Evolutionary conservation across 495 filamentous ascomycete genomes (phyloP).

Genomic region (Penicillium salamii): DNA sequence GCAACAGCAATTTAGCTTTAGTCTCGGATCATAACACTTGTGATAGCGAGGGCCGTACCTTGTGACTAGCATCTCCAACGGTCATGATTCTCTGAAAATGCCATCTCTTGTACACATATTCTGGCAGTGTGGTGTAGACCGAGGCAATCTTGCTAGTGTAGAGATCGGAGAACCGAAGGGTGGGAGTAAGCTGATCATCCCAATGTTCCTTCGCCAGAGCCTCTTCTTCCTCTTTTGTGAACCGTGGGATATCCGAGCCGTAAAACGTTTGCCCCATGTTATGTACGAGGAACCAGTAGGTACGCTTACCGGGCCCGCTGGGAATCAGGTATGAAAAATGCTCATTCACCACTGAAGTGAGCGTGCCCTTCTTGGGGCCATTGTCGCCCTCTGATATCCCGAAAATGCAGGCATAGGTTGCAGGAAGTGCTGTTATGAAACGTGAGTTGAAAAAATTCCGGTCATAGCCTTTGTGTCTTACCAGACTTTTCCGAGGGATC

Average conservation of each 20-base stretch:
- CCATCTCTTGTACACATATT: constrained; percentile 26
- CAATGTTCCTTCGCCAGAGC: constrained; percentile 17
- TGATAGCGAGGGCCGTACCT: constrained; percentile 8
- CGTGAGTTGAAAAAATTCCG: not conserved
- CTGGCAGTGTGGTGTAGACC: constrained; percentile 16
- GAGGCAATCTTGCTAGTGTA: constrained; percentile 9
- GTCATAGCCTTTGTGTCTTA: not conserved
- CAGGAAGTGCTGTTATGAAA: constrained; percentile 15
- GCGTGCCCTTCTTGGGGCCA: constrained; percentile 10
- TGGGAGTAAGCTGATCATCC: constrained; percentile 29
- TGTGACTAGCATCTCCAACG: constrained; percentile 28
- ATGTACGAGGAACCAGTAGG: constrained; percentile 22
- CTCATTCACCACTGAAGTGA: constrained; percentile 17
- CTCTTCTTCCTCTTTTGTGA: constrained; percentile 28
- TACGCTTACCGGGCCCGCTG: constrained; percentile 17
- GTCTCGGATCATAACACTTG: not conserved
- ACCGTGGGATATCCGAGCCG: constrained; percentile 32
- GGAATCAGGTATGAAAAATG: constrained; percentile 20
- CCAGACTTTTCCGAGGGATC: constrained; percentile 18
- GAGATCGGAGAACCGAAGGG: constrained; percentile 16
- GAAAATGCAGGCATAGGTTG: constrained; percentile 26
- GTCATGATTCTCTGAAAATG: constrained; percentile 20
- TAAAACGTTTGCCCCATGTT: constrained; percentile 25
- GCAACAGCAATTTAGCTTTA: not conserved
- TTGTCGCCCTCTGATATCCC: constrained; percentile 16